Evolutionary conservation across 2,329 filamentous ascomycete genomes (phyloP), one percentile per base, ranked within the genome.

Genomic region (Colletotrichum ledebouriae): DNA sequence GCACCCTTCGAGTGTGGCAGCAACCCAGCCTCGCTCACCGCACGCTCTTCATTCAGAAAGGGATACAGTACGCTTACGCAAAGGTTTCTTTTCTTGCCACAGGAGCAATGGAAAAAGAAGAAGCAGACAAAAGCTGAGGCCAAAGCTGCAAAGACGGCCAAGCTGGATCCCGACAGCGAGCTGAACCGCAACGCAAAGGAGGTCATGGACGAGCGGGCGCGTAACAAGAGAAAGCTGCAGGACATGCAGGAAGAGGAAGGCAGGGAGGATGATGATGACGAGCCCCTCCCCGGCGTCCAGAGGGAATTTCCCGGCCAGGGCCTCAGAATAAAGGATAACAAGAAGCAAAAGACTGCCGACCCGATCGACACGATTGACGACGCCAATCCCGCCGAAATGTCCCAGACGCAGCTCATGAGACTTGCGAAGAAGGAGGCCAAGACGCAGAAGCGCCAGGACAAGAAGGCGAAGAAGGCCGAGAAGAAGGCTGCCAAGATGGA

Each of bases 111-210:
- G 94, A 78, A 90, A 90, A 91, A 91, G 77, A 97, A 96, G 82
- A 98, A 98, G 84, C 94, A 98, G 82, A 95, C 94, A 58, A 97
- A 97, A 78, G 92, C 94, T 79, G 88, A 97, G 79, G 93, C 93
- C 68, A 89, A 89, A 70, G 90, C 92, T 73, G 92, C 94, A 63
- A 94, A 94, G 82, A 88, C 91, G 76, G 93, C 92, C 69, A 98
- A 98, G 82, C 87, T 98, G 46, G 93, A 98, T 75, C 94, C 96
- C 29, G 93, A 95, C 72, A 94, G 94, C 76, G 90, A 91, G 70
- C 78, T 86, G 72, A 96, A 97, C 84, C 84, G 83, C 71, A 96
- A 90, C 72, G 95, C 94, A 70, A 95, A 97, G 78, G 94, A 98
- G 79, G 89, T 98, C 70, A 91, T 97, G 89, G 94, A 97, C 73